Conservation (phyloP, 306 rosid genomes). For the Aeschynomene evenia region DNA sequence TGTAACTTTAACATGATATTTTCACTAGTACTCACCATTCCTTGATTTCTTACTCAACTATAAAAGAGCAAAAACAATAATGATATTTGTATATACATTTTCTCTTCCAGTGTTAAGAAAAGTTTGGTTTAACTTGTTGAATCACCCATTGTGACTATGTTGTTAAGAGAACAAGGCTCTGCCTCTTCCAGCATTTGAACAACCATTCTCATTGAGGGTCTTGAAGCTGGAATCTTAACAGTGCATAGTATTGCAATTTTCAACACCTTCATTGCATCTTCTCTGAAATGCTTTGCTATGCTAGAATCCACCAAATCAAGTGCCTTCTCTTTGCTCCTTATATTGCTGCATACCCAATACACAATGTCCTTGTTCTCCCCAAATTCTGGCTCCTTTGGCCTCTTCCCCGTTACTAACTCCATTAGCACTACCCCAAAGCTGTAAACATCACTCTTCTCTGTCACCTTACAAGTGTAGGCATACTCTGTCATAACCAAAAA, state of each 20-base stretch:
- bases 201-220: constrained; percentile 88
- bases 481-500: constrained; percentile 53
- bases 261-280: constrained; percentile 65
- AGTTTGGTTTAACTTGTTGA: constrained; percentile 23
- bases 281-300: constrained; percentile 50
- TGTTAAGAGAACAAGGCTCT: constrained; percentile 48
- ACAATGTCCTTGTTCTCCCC: constrained; percentile 84
- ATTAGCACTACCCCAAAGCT: constrained; percentile 87
- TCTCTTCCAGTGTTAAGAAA: too few relatives aligned
- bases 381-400: constrained; percentile 62
- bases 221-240: constrained; percentile 48
- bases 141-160: constrained; percentile 41
- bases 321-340: constrained; percentile 39
- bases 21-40: neutral
- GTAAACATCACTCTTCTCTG: constrained; percentile 90
- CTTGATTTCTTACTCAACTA: neutral
- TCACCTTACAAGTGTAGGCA: constrained; percentile 75
- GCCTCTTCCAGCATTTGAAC: constrained; percentile 90
- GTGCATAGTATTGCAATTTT: constrained; percentile 69
- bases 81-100: too few relatives aligned
- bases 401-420: constrained; percentile 83
- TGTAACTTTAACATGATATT: neutral
- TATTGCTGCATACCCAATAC: constrained; percentile 56
- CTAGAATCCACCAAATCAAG: constrained; percentile 57
- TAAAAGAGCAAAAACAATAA: constrained; percentile 20